Conservation (phyloP, 192 early-diverging fungal species). For the Phlyctochytrium planicorne region DNA sequence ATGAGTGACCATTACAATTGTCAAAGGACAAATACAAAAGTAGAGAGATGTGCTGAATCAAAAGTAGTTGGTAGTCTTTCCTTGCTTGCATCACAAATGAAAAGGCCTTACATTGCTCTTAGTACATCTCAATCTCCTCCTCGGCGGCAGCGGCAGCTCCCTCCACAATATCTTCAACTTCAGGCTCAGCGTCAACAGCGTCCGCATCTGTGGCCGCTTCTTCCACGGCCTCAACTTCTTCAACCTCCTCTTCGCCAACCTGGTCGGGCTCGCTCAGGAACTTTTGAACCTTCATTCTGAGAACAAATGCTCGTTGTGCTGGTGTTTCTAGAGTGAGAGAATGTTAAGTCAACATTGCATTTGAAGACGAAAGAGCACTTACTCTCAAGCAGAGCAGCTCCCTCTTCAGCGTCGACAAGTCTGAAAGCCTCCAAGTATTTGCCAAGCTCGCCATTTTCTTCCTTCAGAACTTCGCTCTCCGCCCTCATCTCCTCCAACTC, state of each 20-base stretch:
- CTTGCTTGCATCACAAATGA: too few relatives aligned
- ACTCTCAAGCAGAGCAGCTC: not conserved
- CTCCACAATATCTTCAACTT: not conserved
- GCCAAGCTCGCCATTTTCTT: not conserved
- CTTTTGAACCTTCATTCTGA: conserved; percentile 3
- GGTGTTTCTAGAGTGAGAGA: not conserved
- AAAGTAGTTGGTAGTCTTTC: too few relatives aligned
- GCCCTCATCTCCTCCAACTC: not conserved
- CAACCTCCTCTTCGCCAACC: not conserved
- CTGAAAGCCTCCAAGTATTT: not conserved
- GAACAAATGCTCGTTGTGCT: not conserved
- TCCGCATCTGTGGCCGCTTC: too few relatives aligned
- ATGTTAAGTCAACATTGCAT: not conserved
- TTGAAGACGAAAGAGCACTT: not conserved
- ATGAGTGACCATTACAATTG: too few relatives aligned
- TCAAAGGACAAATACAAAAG: too few relatives aligned
- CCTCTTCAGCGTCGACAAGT: not conserved
- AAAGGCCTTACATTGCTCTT: too few relatives aligned
- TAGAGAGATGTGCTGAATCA: too few relatives aligned
- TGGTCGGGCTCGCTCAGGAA: not conserved
- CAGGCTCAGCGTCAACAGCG: too few relatives aligned
- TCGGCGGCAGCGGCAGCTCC: too few relatives aligned
- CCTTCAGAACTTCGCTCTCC: not conserved
- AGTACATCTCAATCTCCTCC: too few relatives aligned
- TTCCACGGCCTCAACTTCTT: not conserved